Evolutionary conservation across 2,329 filamentous ascomycete species (phyloP), one percentile per base, ranked within the genome.

Genomic region (Hypoxylon sp.): DNA sequence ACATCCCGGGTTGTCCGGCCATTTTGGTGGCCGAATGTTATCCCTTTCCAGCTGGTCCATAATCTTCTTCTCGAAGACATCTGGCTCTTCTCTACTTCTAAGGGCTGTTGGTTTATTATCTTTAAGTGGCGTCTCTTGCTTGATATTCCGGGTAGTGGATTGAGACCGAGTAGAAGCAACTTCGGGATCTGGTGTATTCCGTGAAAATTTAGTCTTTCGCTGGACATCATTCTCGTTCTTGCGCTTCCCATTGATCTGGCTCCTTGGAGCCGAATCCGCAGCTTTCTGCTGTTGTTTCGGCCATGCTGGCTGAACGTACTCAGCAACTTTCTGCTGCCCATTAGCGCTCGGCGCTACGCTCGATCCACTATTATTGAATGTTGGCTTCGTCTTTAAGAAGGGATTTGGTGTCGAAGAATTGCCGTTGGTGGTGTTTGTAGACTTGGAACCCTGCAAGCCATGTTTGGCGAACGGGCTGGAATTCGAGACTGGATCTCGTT

Each of bases 1-100:
- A 57, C 87, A 83, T 25, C 87, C 86, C 1, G 86, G 84, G 32
- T 89, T 81, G 1, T 80, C 77, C 0, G 87, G 87, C 87, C 87
- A 89, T 74, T 77, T 74, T 2, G 88, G 87, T 11, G 86, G 83
- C 28, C 74, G 78, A 55, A 90, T 84, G 28, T 82, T 81, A 73
- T 89, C 86, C 68, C 83, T 85, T n/a, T 80, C 80, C 1, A 90
- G 79, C 64, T 85, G 85, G 7, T 81, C 79, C 64, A 83, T 80
- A 30, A 90, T 86, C 63, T 82, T 84, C 58, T 78, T 81, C 9
- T 87, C 85, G 19, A 80, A 70, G 34, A 73, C 73, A 53, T 69
- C 58, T 50, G 72, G 65, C 53, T 73, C 67, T 28, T 70, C 71
- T 38, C 70, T 63, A 5, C 65, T 63, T 21, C 38, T 63, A 9